phyloP scores from a whole-genome alignment of 768 basidiomycete genomes.

The Mycena chlorophos region DNA sequence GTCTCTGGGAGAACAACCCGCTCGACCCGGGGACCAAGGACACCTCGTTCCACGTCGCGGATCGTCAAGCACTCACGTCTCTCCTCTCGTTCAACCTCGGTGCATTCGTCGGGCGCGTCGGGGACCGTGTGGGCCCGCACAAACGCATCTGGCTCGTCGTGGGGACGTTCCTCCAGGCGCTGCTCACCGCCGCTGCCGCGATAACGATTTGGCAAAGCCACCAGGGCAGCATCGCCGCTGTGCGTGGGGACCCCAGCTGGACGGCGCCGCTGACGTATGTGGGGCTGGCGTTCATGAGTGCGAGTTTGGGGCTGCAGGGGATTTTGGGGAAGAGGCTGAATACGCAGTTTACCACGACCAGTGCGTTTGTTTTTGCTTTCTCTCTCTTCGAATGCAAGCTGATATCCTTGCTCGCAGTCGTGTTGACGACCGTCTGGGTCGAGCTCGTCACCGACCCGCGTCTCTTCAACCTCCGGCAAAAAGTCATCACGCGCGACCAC shows the following conservation, averaged over 20 bases:
- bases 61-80: conserved; percentile 83
- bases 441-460: conserved; percentile 82
- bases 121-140: conserved; percentile 75
- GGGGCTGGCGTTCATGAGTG: conserved; percentile 77
- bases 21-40: conserved; percentile 46
- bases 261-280: conserved; percentile 64
- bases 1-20: conserved; percentile 62
- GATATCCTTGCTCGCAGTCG: conserved; percentile 44
- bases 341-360: conserved; percentile 77
- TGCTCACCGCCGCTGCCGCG: conserved; percentile 75
- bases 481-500: conserved; percentile 66
- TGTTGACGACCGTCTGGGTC: conserved; percentile 87
- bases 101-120: conserved; percentile 77
- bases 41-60: conserved; percentile 70
- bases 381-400: background rate
- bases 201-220: conserved; percentile 71
- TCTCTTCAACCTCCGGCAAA: conserved; percentile 58
- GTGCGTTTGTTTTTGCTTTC: conserved; percentile 39
- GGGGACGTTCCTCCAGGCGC: conserved; percentile 71
- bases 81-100: conserved; percentile 75
- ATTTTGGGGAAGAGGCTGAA: conserved; percentile 81
- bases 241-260: conserved; percentile 71
- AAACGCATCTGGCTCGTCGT: conserved; percentile 73
- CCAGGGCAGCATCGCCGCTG: conserved; percentile 51
- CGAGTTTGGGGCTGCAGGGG: conserved; percentile 81